A percentile compares a stretch with the other conserved stretches of the same genome.
Evolutionary conservation across 2,329 filamentous ascomycete species (phyloP).

Genomic region (Dactylonectria estremocensis): DNA sequence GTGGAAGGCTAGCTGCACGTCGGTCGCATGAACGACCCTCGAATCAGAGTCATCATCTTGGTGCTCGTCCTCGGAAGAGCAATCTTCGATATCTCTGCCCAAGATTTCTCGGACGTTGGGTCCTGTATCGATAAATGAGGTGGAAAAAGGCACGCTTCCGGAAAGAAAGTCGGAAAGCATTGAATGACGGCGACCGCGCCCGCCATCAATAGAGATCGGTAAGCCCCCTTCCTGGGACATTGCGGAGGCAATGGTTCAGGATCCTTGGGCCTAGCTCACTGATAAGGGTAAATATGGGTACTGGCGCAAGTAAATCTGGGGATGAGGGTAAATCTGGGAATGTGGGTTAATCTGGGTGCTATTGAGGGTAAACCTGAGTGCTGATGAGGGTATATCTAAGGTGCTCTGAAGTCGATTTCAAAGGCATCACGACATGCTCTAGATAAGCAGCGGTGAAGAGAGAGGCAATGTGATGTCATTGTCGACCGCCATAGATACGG

Average conservation of each 20-base stretch:
- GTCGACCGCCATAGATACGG: not conserved
- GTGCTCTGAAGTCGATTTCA: not conserved
- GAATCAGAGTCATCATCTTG: slow-evolving; percentile 33
- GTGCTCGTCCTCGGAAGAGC: slow-evolving; percentile 40
- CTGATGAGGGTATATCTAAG: not conserved
- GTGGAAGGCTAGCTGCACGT: slow-evolving; percentile 42
- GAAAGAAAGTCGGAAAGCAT: slow-evolving; percentile 43
- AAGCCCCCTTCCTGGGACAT: not conserved
- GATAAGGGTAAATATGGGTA: not conserved
- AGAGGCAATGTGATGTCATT: not conserved
- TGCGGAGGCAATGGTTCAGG: not conserved
- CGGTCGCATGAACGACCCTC: slow-evolving; percentile 11
- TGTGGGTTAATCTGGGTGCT: too few relatives aligned
- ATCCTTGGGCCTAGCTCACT: not conserved
- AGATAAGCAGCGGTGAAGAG: not conserved
- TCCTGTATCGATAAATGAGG: slow-evolving; percentile 31
- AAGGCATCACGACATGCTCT: not conserved
- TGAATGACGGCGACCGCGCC: slow-evolving; percentile 35
- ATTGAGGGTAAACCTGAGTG: too few relatives aligned
- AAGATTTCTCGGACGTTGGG: slow-evolving; percentile 40
- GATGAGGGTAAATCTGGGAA: too few relatives aligned
- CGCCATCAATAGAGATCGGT: not conserved
- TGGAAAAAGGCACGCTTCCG: slow-evolving; percentile 28
- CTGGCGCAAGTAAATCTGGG: too few relatives aligned
- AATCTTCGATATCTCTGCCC: slow-evolving; percentile 40